These are phyloP conservation scores for Fusarium guadeloupense DNA, from an alignment of 2,329 filamentous ascomycete species.

Conservation along the genomic window DNA sequence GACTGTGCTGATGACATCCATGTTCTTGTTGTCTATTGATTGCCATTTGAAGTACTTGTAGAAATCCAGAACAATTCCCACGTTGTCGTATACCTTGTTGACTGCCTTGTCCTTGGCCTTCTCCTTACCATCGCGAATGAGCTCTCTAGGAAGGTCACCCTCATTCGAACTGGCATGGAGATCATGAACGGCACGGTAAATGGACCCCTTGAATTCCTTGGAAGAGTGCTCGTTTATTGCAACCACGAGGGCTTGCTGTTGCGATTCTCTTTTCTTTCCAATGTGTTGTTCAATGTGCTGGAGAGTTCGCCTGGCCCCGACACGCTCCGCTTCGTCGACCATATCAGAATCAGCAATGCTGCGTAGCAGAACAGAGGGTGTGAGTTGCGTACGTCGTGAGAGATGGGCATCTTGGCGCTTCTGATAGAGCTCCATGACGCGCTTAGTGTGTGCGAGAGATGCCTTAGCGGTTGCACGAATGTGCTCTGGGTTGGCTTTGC, in stretches of 20 bases:
- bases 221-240: constrained; percentile 27
- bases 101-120: constrained; percentile 53
- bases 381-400: constrained; percentile 44
- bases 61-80: constrained; percentile 59
- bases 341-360: constrained; percentile 50
- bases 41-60: constrained; percentile 61
- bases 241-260: constrained; percentile 30
- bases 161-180: constrained; percentile 52
- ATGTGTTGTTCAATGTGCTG: constrained; percentile 51
- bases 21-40: constrained; percentile 61
- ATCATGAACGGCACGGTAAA: constrained; percentile 57
- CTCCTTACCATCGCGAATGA: constrained; percentile 56
- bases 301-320: constrained; percentile 51
- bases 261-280: constrained; percentile 25
- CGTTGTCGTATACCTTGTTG: constrained; percentile 61
- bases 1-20: constrained; percentile 61
- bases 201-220: constrained; percentile 42
- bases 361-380: constrained; percentile 52
- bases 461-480: constrained; percentile 50
- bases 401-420: constrained; percentile 47
- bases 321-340: constrained; percentile 52
- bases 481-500: constrained; percentile 48
- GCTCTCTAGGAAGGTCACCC: constrained; percentile 52
- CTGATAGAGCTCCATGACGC: constrained; percentile 45
- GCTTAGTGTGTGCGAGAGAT: constrained; percentile 49